These are phyloP conservation scores for Russula lepida DNA, from an alignment of 768 basidiomycete species.

Conservation along the genomic window DNA sequence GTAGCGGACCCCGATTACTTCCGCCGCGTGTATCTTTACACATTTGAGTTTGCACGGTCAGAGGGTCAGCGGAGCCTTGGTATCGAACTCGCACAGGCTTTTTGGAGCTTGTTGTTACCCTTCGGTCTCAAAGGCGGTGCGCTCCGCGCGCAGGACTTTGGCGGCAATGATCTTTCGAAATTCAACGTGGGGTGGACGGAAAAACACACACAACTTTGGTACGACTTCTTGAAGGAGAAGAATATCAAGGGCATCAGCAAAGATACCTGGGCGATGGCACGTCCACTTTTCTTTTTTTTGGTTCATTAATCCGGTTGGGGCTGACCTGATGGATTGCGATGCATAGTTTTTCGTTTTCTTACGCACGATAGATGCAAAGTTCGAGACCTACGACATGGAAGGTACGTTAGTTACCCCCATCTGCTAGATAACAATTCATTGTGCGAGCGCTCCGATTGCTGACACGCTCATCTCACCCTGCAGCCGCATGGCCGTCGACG, in stretches of 20 bases:
- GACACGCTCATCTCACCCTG: constrained; percentile 11
- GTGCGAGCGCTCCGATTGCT: constrained; percentile 3
- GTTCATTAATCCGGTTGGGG: not conserved
- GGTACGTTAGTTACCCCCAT: constrained; percentile 34
- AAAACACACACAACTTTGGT: constrained; percentile 65
- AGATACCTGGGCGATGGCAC: constrained; percentile 83
- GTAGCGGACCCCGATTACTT: constrained; percentile 63
- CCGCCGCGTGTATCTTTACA: constrained; percentile 65
- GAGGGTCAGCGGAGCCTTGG: constrained; percentile 74
- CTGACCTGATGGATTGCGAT: not conserved
- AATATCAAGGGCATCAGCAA: constrained; percentile 74
- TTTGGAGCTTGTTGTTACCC: constrained; percentile 72
- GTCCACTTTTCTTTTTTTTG: constrained; percentile 23
- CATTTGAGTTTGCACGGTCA: constrained; percentile 69
- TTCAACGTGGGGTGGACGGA: constrained; percentile 48
- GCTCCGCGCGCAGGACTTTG: constrained; percentile 37
- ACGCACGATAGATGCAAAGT: constrained; percentile 62
- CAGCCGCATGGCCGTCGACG: constrained; percentile 81
- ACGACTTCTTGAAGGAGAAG: constrained; percentile 60
- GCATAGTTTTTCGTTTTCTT: constrained; percentile 71
- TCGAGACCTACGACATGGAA: constrained; percentile 67
- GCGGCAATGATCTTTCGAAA: constrained; percentile 34
- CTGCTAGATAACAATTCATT: not conserved
- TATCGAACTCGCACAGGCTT: constrained; percentile 62
- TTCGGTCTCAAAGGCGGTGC: constrained; percentile 64